Conservation (phyloP, 805 yeast species). For the Diddensiella santjacobensis region DNA sequence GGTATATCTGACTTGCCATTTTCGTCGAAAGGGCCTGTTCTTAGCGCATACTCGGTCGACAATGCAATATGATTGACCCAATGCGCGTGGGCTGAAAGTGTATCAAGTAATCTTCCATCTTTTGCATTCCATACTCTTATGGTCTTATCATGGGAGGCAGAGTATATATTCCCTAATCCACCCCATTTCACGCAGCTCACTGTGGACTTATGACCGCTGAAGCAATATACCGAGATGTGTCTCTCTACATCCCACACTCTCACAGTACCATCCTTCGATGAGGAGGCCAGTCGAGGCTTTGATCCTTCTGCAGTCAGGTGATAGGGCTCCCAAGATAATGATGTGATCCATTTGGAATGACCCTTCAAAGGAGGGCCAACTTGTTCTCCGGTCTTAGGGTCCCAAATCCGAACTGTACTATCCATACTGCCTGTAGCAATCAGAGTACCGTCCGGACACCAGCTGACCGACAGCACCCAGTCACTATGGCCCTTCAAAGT, state of each 20-base stretch:
- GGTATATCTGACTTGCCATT: conserved; percentile 40
- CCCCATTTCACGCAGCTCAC: conserved; percentile 98
- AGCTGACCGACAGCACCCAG: conserved; percentile 90
- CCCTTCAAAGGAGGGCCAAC: conserved; percentile 74
- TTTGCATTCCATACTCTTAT: conserved; percentile 86
- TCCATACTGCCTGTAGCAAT: conserved; percentile 98
- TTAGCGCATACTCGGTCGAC: conserved; percentile 82
- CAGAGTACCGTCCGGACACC: conserved; percentile 87
- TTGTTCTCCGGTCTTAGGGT: conserved; percentile 65
- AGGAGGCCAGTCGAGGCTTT: conserved; percentile 70
- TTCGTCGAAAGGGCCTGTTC: conserved; percentile 88
- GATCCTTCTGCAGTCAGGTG: conserved; percentile 63
- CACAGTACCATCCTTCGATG: conserved; percentile 87
- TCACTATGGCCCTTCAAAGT: conserved; percentile 81
- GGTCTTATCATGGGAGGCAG: conserved; percentile 93
- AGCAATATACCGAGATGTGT: conserved; percentile 60
- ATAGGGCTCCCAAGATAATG: conserved; percentile 90
- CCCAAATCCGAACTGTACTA: conserved; percentile 84
- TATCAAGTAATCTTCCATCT: conserved; percentile 72
- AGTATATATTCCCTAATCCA: conserved; percentile 77
- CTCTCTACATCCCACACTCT: conserved; percentile 83
- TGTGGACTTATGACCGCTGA: conserved; percentile 83
- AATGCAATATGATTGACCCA: conserved; percentile 95
- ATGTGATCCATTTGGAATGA: conserved; percentile 85
- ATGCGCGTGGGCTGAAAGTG: conserved; percentile 87